A percentile compares a stretch with the other conserved stretches of the same genome.
Evolutionary conservation across 2,329 filamentous ascomycete species (phyloP).

Genomic region (Cryphonectria parasitica): DNA sequence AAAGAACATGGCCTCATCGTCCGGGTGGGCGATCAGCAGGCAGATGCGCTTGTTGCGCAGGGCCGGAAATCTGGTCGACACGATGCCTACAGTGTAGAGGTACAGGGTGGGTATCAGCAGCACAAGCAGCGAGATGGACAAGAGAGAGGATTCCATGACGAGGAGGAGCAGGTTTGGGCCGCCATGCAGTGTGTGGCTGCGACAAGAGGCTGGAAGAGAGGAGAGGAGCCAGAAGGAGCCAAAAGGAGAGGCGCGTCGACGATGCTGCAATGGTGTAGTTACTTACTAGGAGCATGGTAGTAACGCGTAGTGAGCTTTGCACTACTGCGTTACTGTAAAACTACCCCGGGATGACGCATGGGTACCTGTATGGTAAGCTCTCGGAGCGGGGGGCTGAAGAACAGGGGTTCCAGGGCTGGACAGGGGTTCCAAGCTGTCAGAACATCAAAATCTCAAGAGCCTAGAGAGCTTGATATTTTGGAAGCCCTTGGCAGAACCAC

Average conservation of each 20-base stretch:
- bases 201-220: neutral
- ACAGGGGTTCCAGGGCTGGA: neutral
- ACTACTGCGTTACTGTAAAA: neutral
- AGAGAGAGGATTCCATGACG: constrained; percentile 35
- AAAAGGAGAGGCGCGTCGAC: neutral
- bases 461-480: neutral
- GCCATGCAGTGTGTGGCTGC: neutral
- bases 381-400: neutral
- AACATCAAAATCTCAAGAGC: neutral
- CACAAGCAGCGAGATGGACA: constrained; percentile 40
- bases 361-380: neutral
- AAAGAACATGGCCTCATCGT: constrained; percentile 99
- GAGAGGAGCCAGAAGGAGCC: neutral
- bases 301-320: neutral
- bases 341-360: neutral
- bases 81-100: constrained; percentile 53
- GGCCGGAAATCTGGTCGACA: constrained; percentile 61
- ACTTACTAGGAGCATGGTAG: neutral
- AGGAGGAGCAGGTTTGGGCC: neutral
- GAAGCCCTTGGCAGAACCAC: neutral
- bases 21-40: constrained; percentile 93
- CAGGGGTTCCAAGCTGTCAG: neutral
- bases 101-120: constrained; percentile 54
- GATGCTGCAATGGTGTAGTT: neutral
- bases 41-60: constrained; percentile 81